Evolutionary conservation across 176 grass and related monocot genomes (phyloP), one percentile per base, ranked within the genome.

Genomic region (Oryza rufipogon): DNA sequence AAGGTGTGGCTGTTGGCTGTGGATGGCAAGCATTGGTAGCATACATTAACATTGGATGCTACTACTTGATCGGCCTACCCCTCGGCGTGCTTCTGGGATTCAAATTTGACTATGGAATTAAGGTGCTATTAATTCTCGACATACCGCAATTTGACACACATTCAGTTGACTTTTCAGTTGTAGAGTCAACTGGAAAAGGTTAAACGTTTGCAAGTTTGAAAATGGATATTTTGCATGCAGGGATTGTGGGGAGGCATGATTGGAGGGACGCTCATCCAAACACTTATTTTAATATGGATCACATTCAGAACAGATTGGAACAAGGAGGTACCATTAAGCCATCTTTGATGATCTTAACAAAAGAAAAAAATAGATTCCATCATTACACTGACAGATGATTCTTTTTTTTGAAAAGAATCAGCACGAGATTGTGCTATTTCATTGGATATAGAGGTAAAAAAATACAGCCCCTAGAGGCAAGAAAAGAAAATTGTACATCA

Each of bases 241-340:
- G 94, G 94, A 79, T 64, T 96, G 69, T 96, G 94, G 94, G 91
- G 92, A 79, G 95, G 95, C 32, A 88, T 97, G 91, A 88, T 97
- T 16, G 73, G 84, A 44, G 95, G 95, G 11, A 97, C 85, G 1
- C 66, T 89, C 13, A 88, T 93, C 56, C 95, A 97, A 66, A 97
- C 95, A 46, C 33, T 90, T 42, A 91, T 93, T 33, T 82, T 97
- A 47, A 49, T 97, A 41, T 93, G 92, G 92, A 88, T 95, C 78
- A 97, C 92, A 52, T 75, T 90, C 76, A 80, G 89, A 83, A 97
- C 90, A 52, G 92, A 95, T 46, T 95, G 95, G 95, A 84, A 93
- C 73, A 92, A 90, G 86, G 95, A 97, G 92, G 95, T 44, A 44
- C 23, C 30, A 23, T 63, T 63, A 63, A 23, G 46, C 49, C 69